Base-by-base conservation (phyloP, 192 early-diverging fungal genomes). In the Mortierella claussenii region DNA sequence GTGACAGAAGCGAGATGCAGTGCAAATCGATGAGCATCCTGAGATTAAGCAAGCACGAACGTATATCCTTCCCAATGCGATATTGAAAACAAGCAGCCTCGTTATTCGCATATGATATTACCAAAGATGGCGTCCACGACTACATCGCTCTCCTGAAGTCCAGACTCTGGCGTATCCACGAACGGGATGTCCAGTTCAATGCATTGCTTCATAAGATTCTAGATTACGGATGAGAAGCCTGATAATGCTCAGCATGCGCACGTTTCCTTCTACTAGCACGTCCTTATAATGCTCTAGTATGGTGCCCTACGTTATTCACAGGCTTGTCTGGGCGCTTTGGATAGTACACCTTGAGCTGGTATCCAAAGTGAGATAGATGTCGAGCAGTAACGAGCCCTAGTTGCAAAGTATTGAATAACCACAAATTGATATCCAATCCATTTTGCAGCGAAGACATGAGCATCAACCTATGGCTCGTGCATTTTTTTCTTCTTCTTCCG, bases 101-200 rank as follows among this genome's bases (percentile, higher is more conserved):
- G 27, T 2, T 9, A 26, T 49, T 49, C 47, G 47, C n/a, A n/a
- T n/a, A n/a, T n/a, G n/a, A n/a, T 49, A 49, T 36, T 36, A 88
- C 92, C 96, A 83, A 98, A 98, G 20, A 98, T 69, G 2, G 91
- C 94, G 67, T 98, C 97, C 3, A 98, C 63, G 23, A 98, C 79
- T 7, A 97, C 45, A 64, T 93, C 88, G n/a, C 76, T 63, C 1
- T 83, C 52, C 2, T 57, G 63, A 2, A 93, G 21, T 17, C 73
- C 81, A 9, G 50, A 49, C 4, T 81, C 65, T 2, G 80, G 46
- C 27, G 65, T 54, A 2, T 80, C 62, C 18, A 89, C 80, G 6
- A 95, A 78, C 0, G 90, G 87, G 8, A 96, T 87, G 13, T 85
- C 51, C 34, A 95, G 87, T 18, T 82, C 82, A 6, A 69, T 50